Conservation (phyloP, 495 filamentous ascomycete genomes). For the Aspergillus nidulans region DNA sequence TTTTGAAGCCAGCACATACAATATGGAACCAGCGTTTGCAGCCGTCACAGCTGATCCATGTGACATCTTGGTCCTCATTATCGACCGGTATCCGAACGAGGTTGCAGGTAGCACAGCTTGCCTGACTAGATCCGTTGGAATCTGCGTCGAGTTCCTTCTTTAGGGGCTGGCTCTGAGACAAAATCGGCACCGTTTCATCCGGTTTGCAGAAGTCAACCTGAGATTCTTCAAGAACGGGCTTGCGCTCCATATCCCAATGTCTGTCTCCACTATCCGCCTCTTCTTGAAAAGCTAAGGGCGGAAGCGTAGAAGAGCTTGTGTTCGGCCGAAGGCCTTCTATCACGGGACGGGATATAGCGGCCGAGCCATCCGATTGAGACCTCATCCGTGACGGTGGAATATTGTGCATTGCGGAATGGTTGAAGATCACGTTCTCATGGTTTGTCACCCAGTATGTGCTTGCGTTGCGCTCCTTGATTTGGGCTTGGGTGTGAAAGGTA, state of each 20-base stretch:
- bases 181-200: not conserved
- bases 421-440: slow-evolving; percentile 15
- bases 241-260: slow-evolving; percentile 13
- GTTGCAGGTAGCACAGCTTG: slow-evolving; percentile 49
- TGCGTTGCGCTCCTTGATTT: slow-evolving; percentile 22
- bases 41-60: slow-evolving; percentile 73
- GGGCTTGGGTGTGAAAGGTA: slow-evolving; percentile 21
- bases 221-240: slow-evolving; percentile 1
- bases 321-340: slow-evolving; percentile 37
- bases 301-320: slow-evolving; percentile 39
- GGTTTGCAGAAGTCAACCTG: slow-evolving; percentile 5
- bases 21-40: slow-evolving; percentile 75
- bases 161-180: slow-evolving; percentile 15
- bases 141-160: slow-evolving; percentile 30
- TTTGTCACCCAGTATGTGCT: slow-evolving; percentile 12
- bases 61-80: slow-evolving; percentile 47
- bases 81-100: slow-evolving; percentile 43
- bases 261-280: slow-evolving; percentile 24
- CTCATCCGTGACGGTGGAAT: slow-evolving; percentile 38
- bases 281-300: slow-evolving; percentile 37
- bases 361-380: slow-evolving; percentile 45
- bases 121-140: slow-evolving; percentile 28
- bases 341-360: slow-evolving; percentile 36
- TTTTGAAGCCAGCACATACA: slow-evolving; percentile 68
- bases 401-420: slow-evolving; percentile 10